Evolutionary conservation across 2,329 filamentous ascomycete genomes (phyloP).

Genomic region (Teratosphaeriaceae sp.): DNA sequence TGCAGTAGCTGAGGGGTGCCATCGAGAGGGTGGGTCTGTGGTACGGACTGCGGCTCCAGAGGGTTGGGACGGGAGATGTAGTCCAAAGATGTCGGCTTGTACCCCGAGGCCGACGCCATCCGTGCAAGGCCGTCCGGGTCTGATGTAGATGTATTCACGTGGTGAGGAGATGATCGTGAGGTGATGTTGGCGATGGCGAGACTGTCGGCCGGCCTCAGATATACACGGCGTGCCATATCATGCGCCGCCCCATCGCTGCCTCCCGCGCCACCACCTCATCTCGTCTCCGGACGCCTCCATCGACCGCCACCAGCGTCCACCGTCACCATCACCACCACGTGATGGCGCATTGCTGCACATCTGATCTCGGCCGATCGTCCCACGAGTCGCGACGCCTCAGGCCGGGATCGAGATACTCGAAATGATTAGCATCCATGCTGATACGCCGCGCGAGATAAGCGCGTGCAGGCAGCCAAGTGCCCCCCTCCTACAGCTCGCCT

Average conservation of each 20-base stretch:
- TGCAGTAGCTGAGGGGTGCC: constrained; percentile 21
- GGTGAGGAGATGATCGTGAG: too few species aligned
- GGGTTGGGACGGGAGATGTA: constrained; percentile 32
- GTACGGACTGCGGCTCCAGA: constrained; percentile 27
- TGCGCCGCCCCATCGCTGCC: too few species aligned
- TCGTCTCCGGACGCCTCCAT: too few species aligned
- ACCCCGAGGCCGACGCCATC: constrained; percentile 4
- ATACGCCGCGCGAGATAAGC: constrained; percentile 1
- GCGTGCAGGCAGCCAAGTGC: not conserved
- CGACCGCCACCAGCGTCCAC: too few species aligned
- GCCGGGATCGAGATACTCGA: not conserved
- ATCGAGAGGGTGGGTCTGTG: constrained; percentile 28
- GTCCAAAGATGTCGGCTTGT: constrained; percentile 25
- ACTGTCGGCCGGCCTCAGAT: too few species aligned
- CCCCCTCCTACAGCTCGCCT: not conserved
- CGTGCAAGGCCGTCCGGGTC: not conserved
- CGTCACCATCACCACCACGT: too few species aligned
- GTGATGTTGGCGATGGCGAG: too few species aligned
- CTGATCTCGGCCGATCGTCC: too few species aligned
- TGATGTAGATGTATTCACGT: too few species aligned
- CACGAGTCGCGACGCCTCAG: not conserved
- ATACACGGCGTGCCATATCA: too few species aligned
- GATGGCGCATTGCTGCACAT: too few species aligned
- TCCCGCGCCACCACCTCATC: too few species aligned
- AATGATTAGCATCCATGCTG: not conserved